Evolutionary conservation across 2,329 filamentous ascomycete species (phyloP), one percentile per base, ranked within the genome.

Genomic region (Byssoonygena ceratinophila): DNA sequence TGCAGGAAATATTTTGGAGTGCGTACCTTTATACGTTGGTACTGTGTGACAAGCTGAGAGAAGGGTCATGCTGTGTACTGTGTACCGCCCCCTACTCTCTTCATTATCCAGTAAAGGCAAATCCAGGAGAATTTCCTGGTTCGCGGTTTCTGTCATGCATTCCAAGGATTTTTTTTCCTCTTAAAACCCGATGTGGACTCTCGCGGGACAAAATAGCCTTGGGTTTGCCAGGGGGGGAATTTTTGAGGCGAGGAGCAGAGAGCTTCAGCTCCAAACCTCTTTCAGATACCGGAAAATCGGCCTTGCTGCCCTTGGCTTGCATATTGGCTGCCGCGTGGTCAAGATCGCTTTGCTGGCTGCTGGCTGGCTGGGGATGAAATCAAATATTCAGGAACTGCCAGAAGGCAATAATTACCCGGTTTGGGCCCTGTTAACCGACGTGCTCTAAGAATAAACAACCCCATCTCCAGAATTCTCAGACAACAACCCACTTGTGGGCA

Each of bases 241-340:
- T 25, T 29, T 27, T 45, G 27, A 32, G n/a, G n/a, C n/a, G n/a
- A 32, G 23, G 1, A 18, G n/a, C 27, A 29, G n/a, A 29, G 22
- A 45, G 12, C 40, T n/a, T 44, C 40, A 27, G 8, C n/a, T n/a
- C n/a, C 40, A 18, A 37, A 23, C 23, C 23, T 16, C 22, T 22
- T n/a, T 27, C n/a, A 45, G 20, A 32, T 32, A 31, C 25, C 43
- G 23, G 43, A n/a, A 45, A 45, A 32, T 31, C n/a, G 25, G 43
- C 43, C 43, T 45, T 23, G n/a, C 43, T 41, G 6, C 37, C 36
- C 37, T 43, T 50, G 27, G 47, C 47, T 44, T 50, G 47, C 47
- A 50, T 50, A n/a, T 43, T 29, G 47, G 47, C 47, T 43, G 25
- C 47, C 47, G 47, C 47, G 47, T 50, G 47, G 47, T 50, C 25